A percentile compares a stretch with the other conserved stretches of the same genome.
Evolutionary conservation across 306 rosid genomes (phyloP).

Genomic region (Trichosanthes cucumerina): DNA sequence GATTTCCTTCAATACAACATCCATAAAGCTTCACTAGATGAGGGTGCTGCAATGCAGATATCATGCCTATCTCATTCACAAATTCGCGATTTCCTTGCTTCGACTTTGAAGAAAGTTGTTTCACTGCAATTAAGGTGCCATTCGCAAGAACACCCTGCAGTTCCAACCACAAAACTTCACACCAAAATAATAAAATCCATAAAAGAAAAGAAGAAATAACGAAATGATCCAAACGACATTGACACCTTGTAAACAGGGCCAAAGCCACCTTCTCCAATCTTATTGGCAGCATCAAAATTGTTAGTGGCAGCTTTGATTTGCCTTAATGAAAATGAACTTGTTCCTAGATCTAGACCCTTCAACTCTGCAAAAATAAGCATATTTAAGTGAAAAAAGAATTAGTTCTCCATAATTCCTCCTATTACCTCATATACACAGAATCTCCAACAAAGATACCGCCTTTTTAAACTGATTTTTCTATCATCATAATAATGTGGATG

Average conservation of each 20-base stretch:
- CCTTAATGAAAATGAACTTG: constrained; percentile 35
- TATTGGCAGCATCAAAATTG: constrained; percentile 35
- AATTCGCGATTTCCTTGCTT: constrained; percentile 49
- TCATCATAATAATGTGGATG: neutral
- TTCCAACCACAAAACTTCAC: neutral
- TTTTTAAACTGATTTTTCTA: no score
- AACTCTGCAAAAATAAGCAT: constrained; percentile 20
- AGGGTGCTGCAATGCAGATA: constrained; percentile 46
- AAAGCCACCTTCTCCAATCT: constrained; percentile 65
- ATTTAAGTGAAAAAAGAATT: neutral
- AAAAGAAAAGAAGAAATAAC: neutral
- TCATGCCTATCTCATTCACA: constrained; percentile 42
- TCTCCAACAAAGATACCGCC: no score
- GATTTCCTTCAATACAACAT: constrained; percentile 37
- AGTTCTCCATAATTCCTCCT: neutral
- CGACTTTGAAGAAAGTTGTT: constrained; percentile 36
- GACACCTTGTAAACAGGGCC: constrained; percentile 51
- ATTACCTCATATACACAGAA: no score
- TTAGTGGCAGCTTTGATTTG: constrained; percentile 50
- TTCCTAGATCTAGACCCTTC: constrained; percentile 37
- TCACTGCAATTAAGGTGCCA: constrained; percentile 32
- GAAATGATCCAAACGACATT: neutral
- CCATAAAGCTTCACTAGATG: constrained; percentile 43
- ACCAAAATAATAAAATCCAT: neutral
- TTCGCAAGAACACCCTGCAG: constrained; percentile 30